Base-by-base conservation (phyloP, 1,284 basidiomycete genomes). In the Microbotryum violaceum region DNA sequence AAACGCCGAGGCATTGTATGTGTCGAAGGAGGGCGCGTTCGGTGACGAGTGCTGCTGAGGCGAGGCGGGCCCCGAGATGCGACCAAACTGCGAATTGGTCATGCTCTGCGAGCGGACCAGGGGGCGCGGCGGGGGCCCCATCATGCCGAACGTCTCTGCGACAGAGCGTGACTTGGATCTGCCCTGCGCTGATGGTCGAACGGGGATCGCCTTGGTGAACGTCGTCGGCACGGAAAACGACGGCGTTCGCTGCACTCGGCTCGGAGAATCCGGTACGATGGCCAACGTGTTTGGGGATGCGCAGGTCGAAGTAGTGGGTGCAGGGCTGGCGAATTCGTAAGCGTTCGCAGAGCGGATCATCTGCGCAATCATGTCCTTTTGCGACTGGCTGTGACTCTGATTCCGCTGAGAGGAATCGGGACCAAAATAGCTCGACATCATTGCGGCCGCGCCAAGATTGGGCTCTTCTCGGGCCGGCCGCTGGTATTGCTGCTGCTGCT, bases 1-100 rank as follows among this genome's bases (percentile, higher is more conserved):
- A 42, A 42, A 16, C 12, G 37, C 37, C 12, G 37, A 16, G 37
- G 37, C 37, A 18, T 45, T 50, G 57, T 58, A 53, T 25, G 50
- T 20, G 20, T 53, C 57, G 16, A 44, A 45, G 37, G 57, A 42
- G 16, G 57, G 51, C 27, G 46, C 48, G 14, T 45, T 31, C 18
- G 57, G 44, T 4, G 50, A 25, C 29, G 57, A 49, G n/a, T 50
- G 42, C 33, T 45, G 49, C 29, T 51, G 49, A 46, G 51, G 16
- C 49, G 49, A 18, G 56, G 45, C n/a, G 5, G 37, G 37, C 37
- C 14, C 37, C 37, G 37, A 42, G 2, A 4, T 42, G 16, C 37
- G 29, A 52, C 60, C 62, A 56, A 57, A 63, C 10, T 55, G 49
- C 29, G 62, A 56, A 37, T 54, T 63, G 51, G 42, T 23, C 42